These are phyloP conservation scores for Myriosclerotinia curreyana DNA, from an alignment of 2,329 filamentous ascomycete genomes.

Conservation along the genomic window DNA sequence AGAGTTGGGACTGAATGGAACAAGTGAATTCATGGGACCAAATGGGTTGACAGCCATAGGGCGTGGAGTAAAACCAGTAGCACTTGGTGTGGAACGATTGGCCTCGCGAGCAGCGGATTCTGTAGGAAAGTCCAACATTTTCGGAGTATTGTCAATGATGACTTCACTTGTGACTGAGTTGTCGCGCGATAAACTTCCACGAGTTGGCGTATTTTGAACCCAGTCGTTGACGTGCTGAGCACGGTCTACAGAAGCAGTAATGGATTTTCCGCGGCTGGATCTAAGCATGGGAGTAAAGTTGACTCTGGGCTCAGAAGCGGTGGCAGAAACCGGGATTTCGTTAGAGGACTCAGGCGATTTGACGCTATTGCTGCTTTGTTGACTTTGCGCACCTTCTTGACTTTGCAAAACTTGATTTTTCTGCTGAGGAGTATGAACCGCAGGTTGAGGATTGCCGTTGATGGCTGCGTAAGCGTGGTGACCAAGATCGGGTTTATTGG, in stretches of 20 bases:
- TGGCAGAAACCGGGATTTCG: neutral
- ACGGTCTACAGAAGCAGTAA: constrained; percentile 26
- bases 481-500: neutral
- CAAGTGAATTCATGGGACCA: constrained; percentile 10
- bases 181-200: neutral
- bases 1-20: constrained; percentile 15
- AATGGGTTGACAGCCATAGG: constrained; percentile 25
- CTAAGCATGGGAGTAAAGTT: constrained; percentile 28
- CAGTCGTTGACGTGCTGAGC: constrained; percentile 25
- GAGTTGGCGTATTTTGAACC: constrained; percentile 25
- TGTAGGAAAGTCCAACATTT: constrained; percentile 9
- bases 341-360: constrained; percentile 1
- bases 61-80: neutral
- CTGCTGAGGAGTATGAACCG: constrained; percentile 6
- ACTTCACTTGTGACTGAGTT: neutral
- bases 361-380: neutral
- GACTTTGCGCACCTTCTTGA: neutral
- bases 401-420: neutral
- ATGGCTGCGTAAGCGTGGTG: neutral
- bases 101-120: neutral
- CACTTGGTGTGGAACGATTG: neutral
- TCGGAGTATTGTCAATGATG: constrained; percentile 3
- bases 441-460: constrained; percentile 1
- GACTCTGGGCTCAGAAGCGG: constrained; percentile 26
- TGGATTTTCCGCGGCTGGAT: constrained; percentile 28